Evolutionary conservation across 176 grass and related monocot species (phyloP), one percentile per base, ranked within the genome.

Genomic region (Chrysopogon serrulatus): DNA sequence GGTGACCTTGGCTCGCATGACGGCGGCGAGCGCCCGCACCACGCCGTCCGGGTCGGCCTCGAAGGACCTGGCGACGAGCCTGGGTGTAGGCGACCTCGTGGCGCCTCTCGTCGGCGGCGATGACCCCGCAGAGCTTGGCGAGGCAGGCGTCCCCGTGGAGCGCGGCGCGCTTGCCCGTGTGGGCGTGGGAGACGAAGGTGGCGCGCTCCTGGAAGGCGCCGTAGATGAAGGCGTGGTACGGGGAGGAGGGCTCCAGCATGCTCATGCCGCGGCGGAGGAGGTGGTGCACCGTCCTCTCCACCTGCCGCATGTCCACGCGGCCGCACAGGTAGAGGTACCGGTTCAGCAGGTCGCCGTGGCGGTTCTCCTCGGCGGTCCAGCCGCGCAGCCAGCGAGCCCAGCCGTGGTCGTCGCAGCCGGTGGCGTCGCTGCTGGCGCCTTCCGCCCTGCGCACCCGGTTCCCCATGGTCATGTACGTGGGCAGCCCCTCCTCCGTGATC

Each of bases 351-450:
- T 95, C 93, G 24, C 88, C 93, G 27, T 95, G 93, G 57, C 90
- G 79, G 75, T 95, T 88, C 89, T 95, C 90, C 86, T 95, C 93
- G 32, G 86, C 90, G 5, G 90, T 82, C 93, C 93, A 95, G 15
- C 71, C 60, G 17, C 48, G 74, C 7, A 85, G 26, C 73, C 74
- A 85, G 9, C 62, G 82, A 1, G 83, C 83, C 83, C 74, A 85
- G 36, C 8, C 73, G 64, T 44, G 47, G n/a, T 5, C 47, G 35
- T 75, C 62, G 69, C 69, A 34, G 39, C 81, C 81, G 10, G 81
- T 73, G 37, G 7, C 8, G 69, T 83, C 68, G 49, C 5, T n/a
- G n/a, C n/a, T 19, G 51, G 0, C 0, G 39, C 41, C 41, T 18
- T n/a, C 1, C 11, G 1, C 26, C 15, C 1, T 14, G 7, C 26